These are phyloP conservation scores for Cyclostephanos invisitatus DNA, from an alignment of 108 stramenopile species.

Conservation along the genomic window DNA sequence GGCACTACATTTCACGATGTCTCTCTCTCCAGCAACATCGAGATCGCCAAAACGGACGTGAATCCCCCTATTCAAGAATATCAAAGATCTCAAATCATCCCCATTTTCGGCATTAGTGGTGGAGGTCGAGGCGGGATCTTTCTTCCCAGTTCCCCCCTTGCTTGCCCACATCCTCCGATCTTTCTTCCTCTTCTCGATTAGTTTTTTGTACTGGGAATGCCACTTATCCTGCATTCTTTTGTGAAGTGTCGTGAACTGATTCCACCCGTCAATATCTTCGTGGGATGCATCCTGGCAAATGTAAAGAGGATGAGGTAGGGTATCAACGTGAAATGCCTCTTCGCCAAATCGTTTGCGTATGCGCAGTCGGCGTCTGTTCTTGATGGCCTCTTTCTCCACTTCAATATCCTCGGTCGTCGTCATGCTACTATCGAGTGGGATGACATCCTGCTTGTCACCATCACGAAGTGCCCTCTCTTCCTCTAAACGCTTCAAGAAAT, in stretches of 20 bases:
- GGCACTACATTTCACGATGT: background rate
- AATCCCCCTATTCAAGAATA: slow-evolving; percentile 63
- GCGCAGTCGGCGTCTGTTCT: slow-evolving; percentile 60
- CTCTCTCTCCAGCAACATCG: slow-evolving; percentile 6
- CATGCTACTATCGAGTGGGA: background rate
- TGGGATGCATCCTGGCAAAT: background rate
- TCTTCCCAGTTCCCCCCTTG: slow-evolving; percentile 5
- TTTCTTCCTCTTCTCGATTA: slow-evolving; percentile 28
- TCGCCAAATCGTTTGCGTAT: slow-evolving; percentile 74
- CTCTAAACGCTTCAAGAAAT: slow-evolving; percentile 73
- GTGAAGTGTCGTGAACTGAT: slow-evolving; percentile 20
- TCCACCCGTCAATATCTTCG: slow-evolving; percentile 16
- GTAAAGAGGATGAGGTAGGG: slow-evolving; percentile 35
- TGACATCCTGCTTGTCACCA: slow-evolving; percentile 10
- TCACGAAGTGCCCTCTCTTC: slow-evolving; percentile 48
- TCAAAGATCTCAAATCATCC: slow-evolving; percentile 18
- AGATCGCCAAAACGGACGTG: slow-evolving; percentile 57
- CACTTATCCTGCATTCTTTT: slow-evolving; percentile 24
- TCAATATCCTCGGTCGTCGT: slow-evolving; percentile 13
- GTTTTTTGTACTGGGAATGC: slow-evolving; percentile 21
- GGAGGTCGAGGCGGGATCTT: background rate
- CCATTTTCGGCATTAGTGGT: background rate
- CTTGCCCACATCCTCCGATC: slow-evolving; percentile 23
- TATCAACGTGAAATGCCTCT: slow-evolving; percentile 74
- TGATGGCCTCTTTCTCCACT: slow-evolving; percentile 16